Conservation (phyloP, 2,329 filamentous ascomycete genomes). For the Aspergillus sp. region DNA sequence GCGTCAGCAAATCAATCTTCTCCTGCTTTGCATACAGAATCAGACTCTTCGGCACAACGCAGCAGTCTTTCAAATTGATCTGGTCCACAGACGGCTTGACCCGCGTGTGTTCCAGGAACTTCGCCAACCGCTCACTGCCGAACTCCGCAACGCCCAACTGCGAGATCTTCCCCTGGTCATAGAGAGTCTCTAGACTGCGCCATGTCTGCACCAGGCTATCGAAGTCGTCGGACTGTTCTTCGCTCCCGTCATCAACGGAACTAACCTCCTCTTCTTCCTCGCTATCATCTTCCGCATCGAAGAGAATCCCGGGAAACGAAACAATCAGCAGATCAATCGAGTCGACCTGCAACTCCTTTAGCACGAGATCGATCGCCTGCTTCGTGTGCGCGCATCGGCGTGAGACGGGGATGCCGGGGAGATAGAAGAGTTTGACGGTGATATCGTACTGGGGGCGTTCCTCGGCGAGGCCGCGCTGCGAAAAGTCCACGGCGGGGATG, state of each 20-base stretch:
- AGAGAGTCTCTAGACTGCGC: conserved; percentile 68
- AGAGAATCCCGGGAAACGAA: conserved; percentile 89
- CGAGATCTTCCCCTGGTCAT: conserved; percentile 68
- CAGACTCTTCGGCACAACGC: conserved; percentile 87
- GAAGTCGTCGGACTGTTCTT: conserved; percentile 51
- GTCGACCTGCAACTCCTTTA: conserved; percentile 72
- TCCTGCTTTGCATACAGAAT: conserved; percentile 79
- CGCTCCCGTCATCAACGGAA: conserved; percentile 36
- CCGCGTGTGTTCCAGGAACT: conserved; percentile 69
- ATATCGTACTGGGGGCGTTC: conserved; percentile 86
- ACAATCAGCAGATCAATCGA: conserved; percentile 86
- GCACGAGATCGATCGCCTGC: conserved; percentile 77
- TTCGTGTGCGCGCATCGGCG: conserved; percentile 68
- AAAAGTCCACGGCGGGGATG: conserved; percentile 75
- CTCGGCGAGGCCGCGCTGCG: conserved; percentile 70
- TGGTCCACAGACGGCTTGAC: conserved; percentile 84
- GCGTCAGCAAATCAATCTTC: conserved; percentile 83
- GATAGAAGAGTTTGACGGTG: conserved; percentile 92
- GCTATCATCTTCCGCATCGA: conserved; percentile 88
- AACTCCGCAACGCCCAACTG: conserved; percentile 89
- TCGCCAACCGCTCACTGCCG: conserved; percentile 76
- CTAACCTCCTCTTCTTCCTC: conserved; percentile 64
- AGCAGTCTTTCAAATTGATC: conserved; percentile 95
- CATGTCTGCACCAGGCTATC: conserved; percentile 68
- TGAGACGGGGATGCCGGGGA: conserved; percentile 67